Conservation (phyloP, 2,329 filamentous ascomycete genomes). For the Albophoma yamanashiensis region DNA sequence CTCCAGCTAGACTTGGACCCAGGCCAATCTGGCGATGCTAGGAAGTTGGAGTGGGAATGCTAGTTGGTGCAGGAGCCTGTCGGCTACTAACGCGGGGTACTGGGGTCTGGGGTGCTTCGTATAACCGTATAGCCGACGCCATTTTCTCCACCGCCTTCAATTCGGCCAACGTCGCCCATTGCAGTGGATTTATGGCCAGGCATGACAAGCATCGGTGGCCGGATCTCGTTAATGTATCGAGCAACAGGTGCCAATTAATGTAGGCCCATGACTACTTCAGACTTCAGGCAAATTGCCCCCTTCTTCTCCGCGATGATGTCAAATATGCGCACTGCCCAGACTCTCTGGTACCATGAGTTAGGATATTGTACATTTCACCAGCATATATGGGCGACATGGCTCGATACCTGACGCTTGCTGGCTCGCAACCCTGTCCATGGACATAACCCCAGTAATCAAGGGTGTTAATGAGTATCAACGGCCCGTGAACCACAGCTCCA, state of each 20-base stretch:
- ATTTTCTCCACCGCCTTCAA: not conserved
- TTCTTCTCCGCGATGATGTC: conserved; percentile 37
- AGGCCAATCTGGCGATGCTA: not conserved
- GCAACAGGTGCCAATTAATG: not conserved
- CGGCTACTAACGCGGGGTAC: not conserved
- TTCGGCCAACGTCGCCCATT: too few species aligned
- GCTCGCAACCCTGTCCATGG: conserved; percentile 16
- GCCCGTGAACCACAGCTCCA: conserved; percentile 68
- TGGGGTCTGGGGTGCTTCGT: not conserved
- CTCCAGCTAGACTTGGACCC: not conserved
- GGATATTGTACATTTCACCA: conserved; percentile 52
- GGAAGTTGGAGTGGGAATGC: not conserved
- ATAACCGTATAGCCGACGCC: not conserved
- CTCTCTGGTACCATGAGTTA: conserved; percentile 33
- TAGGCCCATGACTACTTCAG: not conserved
- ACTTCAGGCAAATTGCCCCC: conserved; percentile 10
- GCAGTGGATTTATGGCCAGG: too few species aligned
- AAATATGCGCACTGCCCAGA: conserved; percentile 22
- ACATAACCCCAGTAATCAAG: conserved; percentile 56
- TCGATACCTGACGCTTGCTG: conserved; percentile 46
- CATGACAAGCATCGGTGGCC: not conserved
- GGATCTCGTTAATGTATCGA: not conserved
- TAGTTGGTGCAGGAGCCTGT: not conserved
- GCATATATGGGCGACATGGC: conserved; percentile 63
- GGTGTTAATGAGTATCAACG: conserved; percentile 63